Percentiles rank a stretch among this genome's conserved stretches.
Conservation (phyloP, 1,284 basidiomycete species). For the Peniophora sp. region DNA sequence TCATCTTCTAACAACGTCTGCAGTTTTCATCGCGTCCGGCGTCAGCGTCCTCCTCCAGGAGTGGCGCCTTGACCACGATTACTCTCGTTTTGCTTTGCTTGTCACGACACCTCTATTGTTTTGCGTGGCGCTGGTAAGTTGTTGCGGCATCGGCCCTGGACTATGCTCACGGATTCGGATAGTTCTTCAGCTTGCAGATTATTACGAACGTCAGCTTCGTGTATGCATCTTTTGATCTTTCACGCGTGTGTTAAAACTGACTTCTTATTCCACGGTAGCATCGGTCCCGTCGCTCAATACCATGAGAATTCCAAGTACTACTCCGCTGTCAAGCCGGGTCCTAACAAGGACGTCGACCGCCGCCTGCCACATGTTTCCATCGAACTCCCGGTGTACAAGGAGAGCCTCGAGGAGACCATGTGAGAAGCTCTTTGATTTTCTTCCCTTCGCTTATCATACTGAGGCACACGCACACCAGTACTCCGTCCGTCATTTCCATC, state of each 20-base stretch:
- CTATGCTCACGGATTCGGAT: not conserved
- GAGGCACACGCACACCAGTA: slow-evolving; percentile 23
- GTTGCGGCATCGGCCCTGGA: not conserved
- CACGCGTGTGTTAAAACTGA: slow-evolving; percentile 7
- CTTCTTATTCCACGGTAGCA: slow-evolving; percentile 19
- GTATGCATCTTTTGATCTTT: slow-evolving; percentile 23
- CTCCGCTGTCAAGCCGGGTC: slow-evolving; percentile 48
- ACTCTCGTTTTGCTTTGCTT: slow-evolving; percentile 56
- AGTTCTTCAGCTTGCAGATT: slow-evolving; percentile 63
- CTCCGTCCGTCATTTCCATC: slow-evolving; percentile 72
- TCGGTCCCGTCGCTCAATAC: slow-evolving; percentile 71
- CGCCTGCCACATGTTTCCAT: slow-evolving; percentile 68
- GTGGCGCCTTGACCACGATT: slow-evolving; percentile 57
- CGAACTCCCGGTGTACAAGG: slow-evolving; percentile 79
- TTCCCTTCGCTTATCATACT: not conserved
- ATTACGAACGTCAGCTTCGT: slow-evolving; percentile 53
- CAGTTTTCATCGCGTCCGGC: slow-evolving; percentile 60
- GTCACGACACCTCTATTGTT: slow-evolving; percentile 62
- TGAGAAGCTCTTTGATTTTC: slow-evolving; percentile 24
- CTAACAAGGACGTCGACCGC: slow-evolving; percentile 55
- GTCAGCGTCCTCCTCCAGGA: slow-evolving; percentile 54
- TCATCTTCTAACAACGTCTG: not conserved
- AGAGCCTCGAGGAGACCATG: slow-evolving; percentile 63
- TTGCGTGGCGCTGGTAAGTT: slow-evolving; percentile 63
- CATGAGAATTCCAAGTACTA: slow-evolving; percentile 70